Base-by-base conservation (phyloP, 495 filamentous ascomycete species). In the Talaromyces borbonicus region DNA sequence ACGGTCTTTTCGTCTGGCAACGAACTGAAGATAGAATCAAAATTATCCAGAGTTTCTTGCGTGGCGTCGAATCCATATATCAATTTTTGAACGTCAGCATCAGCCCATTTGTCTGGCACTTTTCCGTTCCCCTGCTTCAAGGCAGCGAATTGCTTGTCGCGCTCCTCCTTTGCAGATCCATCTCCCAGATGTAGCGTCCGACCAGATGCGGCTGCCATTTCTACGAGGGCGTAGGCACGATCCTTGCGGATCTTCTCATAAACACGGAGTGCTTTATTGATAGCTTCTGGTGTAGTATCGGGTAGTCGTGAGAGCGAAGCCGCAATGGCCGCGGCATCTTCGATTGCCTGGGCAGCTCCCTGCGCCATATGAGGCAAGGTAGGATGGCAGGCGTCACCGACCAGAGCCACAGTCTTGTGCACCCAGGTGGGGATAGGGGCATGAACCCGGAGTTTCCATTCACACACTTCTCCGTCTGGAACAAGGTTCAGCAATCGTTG, bases 81-180 rank as follows among this genome's bases (percentile, higher is more conserved):
- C 73, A 81, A 75, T 56, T 75, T 73, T 67, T 87, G 84, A 41
- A 87, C 80, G 56, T 85, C 82, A 20, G 78, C 79, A 73, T 81
- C 80, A 22, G 83, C 85, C 85, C 85, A 90, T 67, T 85, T 84
- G 65, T 90, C 85, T 8, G 84, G 83, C 43, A 78, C 68, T 22
- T 69, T 66, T 4, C 78, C 74, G 59, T 73, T 71, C 8, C 78
- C 77, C 50, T 68, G 61, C 55, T 74, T 79, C 48, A 79, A 62
- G 43, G 73, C 74, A 11, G 69, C 73, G 62, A 90, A 88, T 55
- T 77, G 70, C 60, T 72, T 71, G 62, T 90, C 87, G 8, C 86
- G 67, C 67, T 85, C 78, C 65, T 82, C 81, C 65, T 85, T 83
- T 33, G 80, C 83, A 48, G 75, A 74, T 46, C 86, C 85, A 44